Evolutionary conservation across 805 yeast genomes (phyloP).

Genomic region (Ogataea corticis): DNA sequence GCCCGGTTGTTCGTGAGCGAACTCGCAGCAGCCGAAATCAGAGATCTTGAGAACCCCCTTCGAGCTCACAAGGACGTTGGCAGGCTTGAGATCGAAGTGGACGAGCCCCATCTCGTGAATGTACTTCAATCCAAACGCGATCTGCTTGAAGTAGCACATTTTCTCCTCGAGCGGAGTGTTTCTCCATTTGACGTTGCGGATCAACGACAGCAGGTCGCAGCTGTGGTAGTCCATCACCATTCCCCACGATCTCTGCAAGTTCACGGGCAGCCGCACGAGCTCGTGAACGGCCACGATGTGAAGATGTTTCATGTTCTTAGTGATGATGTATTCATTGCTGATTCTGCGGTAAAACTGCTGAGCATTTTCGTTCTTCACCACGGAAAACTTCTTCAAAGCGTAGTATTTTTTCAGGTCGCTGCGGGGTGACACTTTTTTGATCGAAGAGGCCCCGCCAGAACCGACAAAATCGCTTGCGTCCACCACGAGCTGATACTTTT

Average conservation of each 20-base stretch:
- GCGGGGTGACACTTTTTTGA: slow-evolving; percentile 46
- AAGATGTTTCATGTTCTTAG: slow-evolving; percentile 51
- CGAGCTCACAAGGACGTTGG: slow-evolving; percentile 59
- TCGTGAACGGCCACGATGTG: slow-evolving; percentile 61
- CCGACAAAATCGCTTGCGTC: slow-evolving; percentile 47
- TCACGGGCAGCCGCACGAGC: slow-evolving; percentile 57
- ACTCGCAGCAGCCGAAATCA: slow-evolving; percentile 75
- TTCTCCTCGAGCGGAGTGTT: slow-evolving; percentile 48
- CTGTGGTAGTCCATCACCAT: slow-evolving; percentile 63
- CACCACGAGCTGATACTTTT: slow-evolving; percentile 51
- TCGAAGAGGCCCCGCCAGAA: slow-evolving; percentile 72
- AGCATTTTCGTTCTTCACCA: slow-evolving; percentile 59
- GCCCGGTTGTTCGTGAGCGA: slow-evolving; percentile 55
- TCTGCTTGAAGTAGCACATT: slow-evolving; percentile 68
- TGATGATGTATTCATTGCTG: slow-evolving; percentile 61
- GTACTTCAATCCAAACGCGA: slow-evolving; percentile 58
- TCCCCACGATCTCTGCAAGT: slow-evolving; percentile 74
- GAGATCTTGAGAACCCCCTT: slow-evolving; percentile 67
- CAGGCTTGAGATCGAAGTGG: slow-evolving; percentile 76
- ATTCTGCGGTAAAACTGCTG: slow-evolving; percentile 66
- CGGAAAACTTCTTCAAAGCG: slow-evolving; percentile 66
- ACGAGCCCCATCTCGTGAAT: slow-evolving; percentile 67
- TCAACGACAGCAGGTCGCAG: slow-evolving; percentile 61
- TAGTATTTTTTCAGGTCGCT: slow-evolving; percentile 41
- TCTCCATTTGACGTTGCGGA: slow-evolving; percentile 62